These are phyloP conservation scores for Solanum piurae DNA, from an alignment of 257 asterid species.

Conservation along the genomic window DNA sequence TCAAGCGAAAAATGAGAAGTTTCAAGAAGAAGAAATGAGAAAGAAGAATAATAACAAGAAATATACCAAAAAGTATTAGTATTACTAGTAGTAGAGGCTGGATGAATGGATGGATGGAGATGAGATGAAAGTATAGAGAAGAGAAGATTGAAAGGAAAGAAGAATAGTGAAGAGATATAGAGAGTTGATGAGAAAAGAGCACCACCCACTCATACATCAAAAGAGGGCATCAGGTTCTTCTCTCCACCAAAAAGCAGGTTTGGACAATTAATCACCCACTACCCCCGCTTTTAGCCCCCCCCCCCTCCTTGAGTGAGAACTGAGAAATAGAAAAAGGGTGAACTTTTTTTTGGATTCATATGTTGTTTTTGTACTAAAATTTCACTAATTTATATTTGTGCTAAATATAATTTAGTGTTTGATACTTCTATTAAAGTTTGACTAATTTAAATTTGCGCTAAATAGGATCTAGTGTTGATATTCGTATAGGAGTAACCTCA, in stretches of 20 bases:
- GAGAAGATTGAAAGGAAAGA: background rate
- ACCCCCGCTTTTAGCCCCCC: background rate
- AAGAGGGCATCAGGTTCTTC: conserved; percentile 70
- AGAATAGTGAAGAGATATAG: background rate
- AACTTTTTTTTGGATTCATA: background rate
- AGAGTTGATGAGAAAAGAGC: conserved; percentile 28
- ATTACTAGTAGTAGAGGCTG: background rate
- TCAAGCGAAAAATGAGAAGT: background rate
- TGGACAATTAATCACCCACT: conserved; percentile 19
- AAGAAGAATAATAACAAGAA: background rate
- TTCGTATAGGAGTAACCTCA: no score
- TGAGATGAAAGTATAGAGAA: background rate
- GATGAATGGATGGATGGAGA: background rate
- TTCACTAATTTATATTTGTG: background rate
- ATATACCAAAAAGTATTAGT: background rate
- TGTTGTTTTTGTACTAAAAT: no score
- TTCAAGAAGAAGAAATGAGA: background rate
- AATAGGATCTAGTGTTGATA: no score
- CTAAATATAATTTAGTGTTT: no score
- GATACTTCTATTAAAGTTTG: rapidly evolving
- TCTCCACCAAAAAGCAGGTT: conserved; percentile 52
- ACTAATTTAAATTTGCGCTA: rapidly evolving
- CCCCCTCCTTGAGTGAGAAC: background rate
- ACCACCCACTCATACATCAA: conserved; percentile 84
- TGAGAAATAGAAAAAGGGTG: conserved; percentile 3